Evolutionary conservation across 768 basidiomycete species (phyloP), one percentile per base, ranked within the genome.

Genomic region (Leccinum olivaceopallidum): DNA sequence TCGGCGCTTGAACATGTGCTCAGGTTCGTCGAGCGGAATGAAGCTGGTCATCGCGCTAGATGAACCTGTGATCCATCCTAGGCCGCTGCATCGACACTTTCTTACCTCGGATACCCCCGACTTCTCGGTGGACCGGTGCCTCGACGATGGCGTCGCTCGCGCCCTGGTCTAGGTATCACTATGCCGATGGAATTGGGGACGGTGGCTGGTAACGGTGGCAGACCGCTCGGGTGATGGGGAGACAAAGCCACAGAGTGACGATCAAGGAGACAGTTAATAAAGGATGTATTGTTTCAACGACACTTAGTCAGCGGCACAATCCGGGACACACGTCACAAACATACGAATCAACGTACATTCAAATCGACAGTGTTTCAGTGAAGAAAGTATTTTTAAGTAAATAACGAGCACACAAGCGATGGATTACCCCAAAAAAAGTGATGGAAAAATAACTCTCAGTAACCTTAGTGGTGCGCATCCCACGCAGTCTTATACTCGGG

Each of bases 1-100:
- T 4, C 77, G 74, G 18, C 86, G 85, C 69, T 68, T 79, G 28
- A 50, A 57, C 16, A 50, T 58, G 9, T 59, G 52, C 39, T n/a
- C 39, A 42, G 39, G 18, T 42, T n/a, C 39, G 4, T 42, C 39
- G 39, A 42, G 9, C n/a, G 39, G 2, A 9, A n/a, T 42, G 37
- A 16, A 16, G 16, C 8, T n/a, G 18, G 7, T n/a, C 18, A 42
- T 42, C 8, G 18, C 39, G 18, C 39, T 42, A 0, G 39, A 42
- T 4, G 39, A 42, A 42, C 39, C 39, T n/a, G 36, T 36, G 5
- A 6, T 36, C 0, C 13, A 36, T 14, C 36, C 36, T 36, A 36
- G 13, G 13, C 9, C 2, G 39, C 18, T 42, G 37, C 16, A 39
- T 5, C 5, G 16, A 39, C 3, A 18, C 37, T 9, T 42, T 42